Base-by-base conservation (phyloP, 2,329 filamentous ascomycete species). In the Fusarium concolor region DNA sequence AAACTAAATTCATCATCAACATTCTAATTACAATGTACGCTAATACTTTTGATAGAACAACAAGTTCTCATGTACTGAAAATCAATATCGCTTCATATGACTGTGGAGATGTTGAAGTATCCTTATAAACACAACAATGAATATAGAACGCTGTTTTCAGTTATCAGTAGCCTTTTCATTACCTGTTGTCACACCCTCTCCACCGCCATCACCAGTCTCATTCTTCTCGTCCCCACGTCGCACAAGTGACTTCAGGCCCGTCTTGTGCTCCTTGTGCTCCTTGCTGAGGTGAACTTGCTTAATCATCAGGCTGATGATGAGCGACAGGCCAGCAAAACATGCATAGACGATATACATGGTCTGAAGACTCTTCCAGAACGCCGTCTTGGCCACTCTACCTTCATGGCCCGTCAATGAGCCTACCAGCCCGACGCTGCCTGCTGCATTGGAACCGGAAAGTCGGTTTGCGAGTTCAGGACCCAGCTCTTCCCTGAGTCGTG, bases 291-390 rank as follows among this genome's bases (percentile, higher is more conserved):
- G 81, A 52, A 79, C 80, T 67, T 85, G 83, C 35, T 79, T 76
- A 47, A 89, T 77, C 31, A 85, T 81, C 29, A 84, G 73, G 46
- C 83, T 83, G 24, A 84, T 71, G 6, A 85, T 28, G 10, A 88
- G 73, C 0, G 84, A 86, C 1, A 84, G 53, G 2, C 76, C 84
- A 0, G 83, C 79, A 46, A 87, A 80, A 20, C 79, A 82, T 0
- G 84, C 82, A 67, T 86, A 89, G 61, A 88, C 81, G 53, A 87
- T 86, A 70, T 83, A 89, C 86, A 89, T 88, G 56, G 80, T 84
- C 47, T 79, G 79, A 64, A 89, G 68, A 50, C 83, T 81, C 39
- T 77, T 77, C 78, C 82, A 84, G 70, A 84, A 88, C 0, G 85
- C 84, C 0, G 69, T 74, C 31, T 80, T 78, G 3, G 83, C 84